Percentiles rank a stretch among this genome's conserved stretches.
phyloP scores from a whole-genome alignment of 345 rosid species.

The Eucalyptus melliodora region DNA sequence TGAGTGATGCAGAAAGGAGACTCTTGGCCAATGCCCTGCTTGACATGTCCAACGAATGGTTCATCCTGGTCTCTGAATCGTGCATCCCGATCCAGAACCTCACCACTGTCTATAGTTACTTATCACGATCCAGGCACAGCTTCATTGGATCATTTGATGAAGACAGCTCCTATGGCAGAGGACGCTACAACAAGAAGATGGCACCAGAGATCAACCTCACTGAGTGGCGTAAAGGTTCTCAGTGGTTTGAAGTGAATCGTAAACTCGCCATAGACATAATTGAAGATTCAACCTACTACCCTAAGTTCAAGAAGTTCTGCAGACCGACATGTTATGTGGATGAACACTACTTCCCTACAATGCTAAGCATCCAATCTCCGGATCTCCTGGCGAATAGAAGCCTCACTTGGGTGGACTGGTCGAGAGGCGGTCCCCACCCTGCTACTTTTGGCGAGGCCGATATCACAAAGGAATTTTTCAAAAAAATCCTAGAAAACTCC shows the following conservation, averaged over 20 bases:
- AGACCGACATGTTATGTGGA: constrained; percentile 69
- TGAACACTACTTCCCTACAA: constrained; percentile 90
- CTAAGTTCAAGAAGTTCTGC: constrained; percentile 71
- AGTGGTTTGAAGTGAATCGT: constrained; percentile 80
- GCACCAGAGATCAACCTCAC: constrained; percentile 55
- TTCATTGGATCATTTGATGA: constrained; percentile 82
- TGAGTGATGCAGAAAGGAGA: constrained; percentile 92
- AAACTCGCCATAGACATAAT: constrained; percentile 52
- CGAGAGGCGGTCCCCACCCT: constrained; percentile 90
- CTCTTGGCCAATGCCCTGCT: constrained; percentile 85
- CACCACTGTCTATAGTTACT: constrained; percentile 42
- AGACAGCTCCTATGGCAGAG: constrained; percentile 68
- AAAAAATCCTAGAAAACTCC: constrained; percentile 24
- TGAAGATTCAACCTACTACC: constrained; percentile 52
- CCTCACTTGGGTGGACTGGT: constrained; percentile 87
- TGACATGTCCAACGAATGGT: constrained; percentile 84
- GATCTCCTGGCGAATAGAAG: constrained; percentile 61
- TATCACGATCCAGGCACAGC: constrained; percentile 49
- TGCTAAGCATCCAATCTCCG: constrained; percentile 53
- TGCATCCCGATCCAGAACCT: constrained; percentile 85
- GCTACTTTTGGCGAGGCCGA: constrained; percentile 64
- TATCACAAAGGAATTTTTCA: constrained; percentile 39
- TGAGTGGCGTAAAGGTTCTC: constrained; percentile 96
- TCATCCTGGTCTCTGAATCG: constrained; percentile 73
- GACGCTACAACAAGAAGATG: constrained; percentile 49